A percentile compares a stretch with the other conserved stretches of the same genome.
These are phyloP conservation scores for Xylona heveae DNA, from an alignment of 495 filamentous ascomycete species.

Conservation along the genomic window DNA sequence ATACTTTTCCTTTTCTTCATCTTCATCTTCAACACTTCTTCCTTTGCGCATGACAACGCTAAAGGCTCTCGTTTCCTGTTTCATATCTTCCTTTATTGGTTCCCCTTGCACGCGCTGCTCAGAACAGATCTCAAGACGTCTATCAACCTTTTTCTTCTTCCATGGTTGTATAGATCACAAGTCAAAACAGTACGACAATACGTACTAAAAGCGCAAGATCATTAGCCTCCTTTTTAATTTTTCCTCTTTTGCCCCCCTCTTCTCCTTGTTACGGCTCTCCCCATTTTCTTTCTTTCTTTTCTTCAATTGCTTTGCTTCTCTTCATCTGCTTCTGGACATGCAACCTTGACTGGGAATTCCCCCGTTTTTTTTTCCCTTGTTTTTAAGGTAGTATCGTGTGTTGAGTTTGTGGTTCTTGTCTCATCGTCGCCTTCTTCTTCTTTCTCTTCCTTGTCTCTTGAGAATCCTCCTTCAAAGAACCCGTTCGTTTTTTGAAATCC, in stretches of 20 bases:
- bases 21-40: too few species aligned
- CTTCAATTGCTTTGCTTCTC: too few species aligned
- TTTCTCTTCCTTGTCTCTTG: not conserved
- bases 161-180: slow-evolving; percentile 25
- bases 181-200: slow-evolving; percentile 5
- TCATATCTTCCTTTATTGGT: not conserved
- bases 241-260: slow-evolving; percentile 2
- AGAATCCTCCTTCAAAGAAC: not conserved
- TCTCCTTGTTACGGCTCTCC: not conserved
- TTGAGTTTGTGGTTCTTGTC: too few species aligned
- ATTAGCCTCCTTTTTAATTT: slow-evolving; percentile 6
- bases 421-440: slow-evolving; percentile 2
- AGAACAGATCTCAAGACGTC: slow-evolving; percentile 22
- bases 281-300: not conserved
- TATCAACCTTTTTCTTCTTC: slow-evolving; percentile 14
- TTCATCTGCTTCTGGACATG: too few species aligned
- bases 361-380: too few species aligned
- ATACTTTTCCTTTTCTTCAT: slow-evolving; percentile 4
- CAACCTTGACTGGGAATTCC: too few species aligned
- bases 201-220: slow-evolving; percentile 17
- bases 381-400: too few species aligned
- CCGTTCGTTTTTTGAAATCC: too few species aligned
- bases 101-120: slow-evolving; percentile 15
- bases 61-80: not conserved
- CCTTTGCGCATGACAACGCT: not conserved